These are phyloP conservation scores for Annona squamosa DNA, from an alignment of 164 flowering plant species.

Conservation along the genomic window DNA sequence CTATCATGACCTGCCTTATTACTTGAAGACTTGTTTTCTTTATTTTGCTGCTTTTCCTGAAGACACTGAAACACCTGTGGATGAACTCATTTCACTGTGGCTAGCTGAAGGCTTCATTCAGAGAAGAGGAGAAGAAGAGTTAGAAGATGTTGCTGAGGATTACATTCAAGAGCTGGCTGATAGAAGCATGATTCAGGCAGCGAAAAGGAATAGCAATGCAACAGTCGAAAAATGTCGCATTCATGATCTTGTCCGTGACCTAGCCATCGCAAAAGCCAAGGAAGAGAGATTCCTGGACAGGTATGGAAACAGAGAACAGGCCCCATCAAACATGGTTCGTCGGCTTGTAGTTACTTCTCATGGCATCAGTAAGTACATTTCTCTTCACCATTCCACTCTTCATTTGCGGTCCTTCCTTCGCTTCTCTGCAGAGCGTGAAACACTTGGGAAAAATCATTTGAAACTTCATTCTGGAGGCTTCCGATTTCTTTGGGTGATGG, in stretches of 20 bases:
- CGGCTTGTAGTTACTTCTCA: not conserved
- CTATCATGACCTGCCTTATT: conserved; percentile 14
- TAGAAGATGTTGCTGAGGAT: conserved; percentile 9
- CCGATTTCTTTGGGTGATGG: conserved; percentile 4
- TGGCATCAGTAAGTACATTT: not conserved
- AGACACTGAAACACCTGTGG: not conserved
- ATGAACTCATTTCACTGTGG: not conserved
- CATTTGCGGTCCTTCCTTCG: not conserved
- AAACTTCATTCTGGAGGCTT: not conserved
- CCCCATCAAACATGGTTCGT: not conserved
- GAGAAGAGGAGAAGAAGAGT: not conserved
- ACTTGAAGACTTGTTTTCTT: conserved; percentile 14
- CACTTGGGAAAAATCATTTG: not conserved
- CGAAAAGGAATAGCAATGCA: not conserved
- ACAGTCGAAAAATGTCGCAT: not conserved
- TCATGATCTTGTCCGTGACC: conserved; percentile 1
- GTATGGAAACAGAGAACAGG: not conserved
- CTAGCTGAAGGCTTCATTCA: conserved; percentile 3
- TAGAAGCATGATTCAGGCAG: conserved; percentile 4
- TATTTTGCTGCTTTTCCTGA: conserved; percentile 9
- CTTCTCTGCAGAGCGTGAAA: not conserved
- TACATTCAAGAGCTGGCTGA: not conserved
- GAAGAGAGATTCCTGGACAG: not conserved
- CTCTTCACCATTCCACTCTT: not conserved
- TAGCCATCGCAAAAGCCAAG: not conserved